Evolutionary conservation across 441 rosid genomes (phyloP), one percentile per base, ranked within the genome.

Genomic region (Aquilaria agallochum): DNA sequence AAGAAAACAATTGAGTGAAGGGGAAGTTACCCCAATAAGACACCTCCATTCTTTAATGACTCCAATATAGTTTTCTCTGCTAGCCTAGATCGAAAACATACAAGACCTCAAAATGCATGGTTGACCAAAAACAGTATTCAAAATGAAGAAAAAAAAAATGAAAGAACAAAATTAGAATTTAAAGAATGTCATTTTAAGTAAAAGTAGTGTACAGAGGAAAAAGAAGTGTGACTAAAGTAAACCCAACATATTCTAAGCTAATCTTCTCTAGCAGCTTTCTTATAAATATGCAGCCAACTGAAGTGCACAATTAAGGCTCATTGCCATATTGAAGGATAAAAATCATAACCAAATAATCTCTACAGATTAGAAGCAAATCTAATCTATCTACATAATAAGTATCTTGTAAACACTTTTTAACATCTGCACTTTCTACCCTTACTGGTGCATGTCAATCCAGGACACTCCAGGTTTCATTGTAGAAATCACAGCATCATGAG

Each of bases 391-490:
- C 27, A 20, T 20, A 20, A 20, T 20, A 20, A 20, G 27, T 20
- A 20, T 20, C 27, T 20, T 20, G 27, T 20, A 20, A 20, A 20
- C 27, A 20, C 27, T 20, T 20, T 20, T 20, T 20, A 20, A 20
- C 27, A 36, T 36, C 42, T 36, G 42, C 42, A 36, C 58, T 40
- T 54, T 42, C 55, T 30, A 62, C 50, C 40, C 96, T 85, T 83
- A 93, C 98, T 83, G 88, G 86, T 89, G 97, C 97, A 90, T 94
- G 75, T 90, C 88, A 40, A 90, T 84, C 96, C 96, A 94, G 87
- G 77, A 81, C 36, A 89, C 81, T 67, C 95, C 97, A 51, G 97
- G 98, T 73, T 86, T 87, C 96, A 89, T 89, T 8, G 86, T 75
- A 59, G 85, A 74, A 67, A 89, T 81, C 70, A 94, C 98, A 68